These are phyloP conservation scores for Posidonia oceanica DNA, from an alignment of 116 monocot species.

Conservation along the genomic window DNA sequence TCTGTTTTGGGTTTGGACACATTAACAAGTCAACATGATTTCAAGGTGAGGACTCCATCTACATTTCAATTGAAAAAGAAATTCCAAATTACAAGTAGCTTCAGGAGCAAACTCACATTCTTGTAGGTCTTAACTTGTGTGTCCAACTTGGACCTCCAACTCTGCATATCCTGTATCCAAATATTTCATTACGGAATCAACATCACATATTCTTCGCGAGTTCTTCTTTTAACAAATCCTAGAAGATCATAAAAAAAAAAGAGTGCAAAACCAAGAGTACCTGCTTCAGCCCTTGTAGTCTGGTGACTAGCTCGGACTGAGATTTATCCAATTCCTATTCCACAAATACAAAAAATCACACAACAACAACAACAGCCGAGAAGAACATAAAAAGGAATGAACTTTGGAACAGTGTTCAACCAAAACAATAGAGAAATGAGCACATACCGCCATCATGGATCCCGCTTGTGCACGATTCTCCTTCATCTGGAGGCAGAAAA, in stretches of 20 bases:
- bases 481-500: constrained; percentile 1
- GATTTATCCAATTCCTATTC: constrained; percentile 35
- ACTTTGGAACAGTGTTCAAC: neutral
- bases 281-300: constrained; percentile 27
- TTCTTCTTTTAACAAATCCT: neutral
- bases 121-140: constrained; percentile 38
- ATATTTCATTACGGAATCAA: neutral
- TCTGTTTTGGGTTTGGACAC: too few species aligned
- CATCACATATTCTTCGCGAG: neutral
- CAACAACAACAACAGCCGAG: neutral
- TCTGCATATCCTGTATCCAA: constrained; percentile 34
- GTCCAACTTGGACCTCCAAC: constrained; percentile 32
- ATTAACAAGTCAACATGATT: too few species aligned
- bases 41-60: too few species aligned
- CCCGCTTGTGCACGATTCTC: constrained; percentile 6
- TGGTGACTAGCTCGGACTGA: constrained; percentile 18
- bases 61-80: too few species aligned
- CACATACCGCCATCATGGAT: constrained; percentile 3
- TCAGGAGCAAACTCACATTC: constrained; percentile 21
- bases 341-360: neutral
- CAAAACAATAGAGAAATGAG: neutral
- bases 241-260: neutral
- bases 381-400: neutral
- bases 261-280: constrained; percentile 1
- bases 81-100: too few species aligned